phyloP scores from a whole-genome alignment of 495 filamentous ascomycete species.

The Podospora fimiseda region DNA sequence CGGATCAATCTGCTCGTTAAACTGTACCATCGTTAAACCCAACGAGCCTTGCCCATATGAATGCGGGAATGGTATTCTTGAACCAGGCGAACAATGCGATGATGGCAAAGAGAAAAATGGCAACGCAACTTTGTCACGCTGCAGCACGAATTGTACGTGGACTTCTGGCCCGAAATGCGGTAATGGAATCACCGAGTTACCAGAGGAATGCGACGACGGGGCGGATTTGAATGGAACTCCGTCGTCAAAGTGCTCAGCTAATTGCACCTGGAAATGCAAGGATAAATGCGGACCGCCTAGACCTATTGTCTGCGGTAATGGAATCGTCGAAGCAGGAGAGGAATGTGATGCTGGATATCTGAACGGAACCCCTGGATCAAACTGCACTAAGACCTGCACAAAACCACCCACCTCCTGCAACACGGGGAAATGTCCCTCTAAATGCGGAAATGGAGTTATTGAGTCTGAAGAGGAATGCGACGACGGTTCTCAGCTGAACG shows the following conservation, averaged over 20 bases:
- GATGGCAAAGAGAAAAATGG: constrained; percentile 9
- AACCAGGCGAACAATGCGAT: constrained; percentile 19
- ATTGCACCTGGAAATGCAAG: constrained; percentile 12
- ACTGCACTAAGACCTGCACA: constrained; percentile 13
- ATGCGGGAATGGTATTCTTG: constrained; percentile 15
- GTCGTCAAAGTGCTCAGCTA: constrained; percentile 4
- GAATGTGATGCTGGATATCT: constrained; percentile 14
- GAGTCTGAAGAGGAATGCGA: constrained; percentile 19
- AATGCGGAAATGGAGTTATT: constrained; percentile 13
- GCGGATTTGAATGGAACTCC: constrained; percentile 13
- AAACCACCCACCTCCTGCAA: not conserved
- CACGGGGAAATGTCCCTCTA: not conserved
- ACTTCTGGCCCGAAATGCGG: constrained; percentile 3
- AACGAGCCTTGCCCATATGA: constrained; percentile 2
- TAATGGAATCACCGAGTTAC: constrained; percentile 16
- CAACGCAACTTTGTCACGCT: constrained; percentile 7
- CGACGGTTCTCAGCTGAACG: constrained; percentile 18
- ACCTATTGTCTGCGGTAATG: constrained; percentile 17
- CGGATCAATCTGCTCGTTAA: constrained; percentile 7
- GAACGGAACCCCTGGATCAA: constrained; percentile 10
- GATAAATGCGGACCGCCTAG: constrained; percentile 10
- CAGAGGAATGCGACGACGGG: constrained; percentile 20
- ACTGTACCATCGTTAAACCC: constrained; percentile 9
- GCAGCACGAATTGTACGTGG: constrained; percentile 14
- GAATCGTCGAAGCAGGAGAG: constrained; percentile 13